phyloP scores from a whole-genome alignment of 2,329 filamentous ascomycete species.

The Dactylellina parvicollis region DNA sequence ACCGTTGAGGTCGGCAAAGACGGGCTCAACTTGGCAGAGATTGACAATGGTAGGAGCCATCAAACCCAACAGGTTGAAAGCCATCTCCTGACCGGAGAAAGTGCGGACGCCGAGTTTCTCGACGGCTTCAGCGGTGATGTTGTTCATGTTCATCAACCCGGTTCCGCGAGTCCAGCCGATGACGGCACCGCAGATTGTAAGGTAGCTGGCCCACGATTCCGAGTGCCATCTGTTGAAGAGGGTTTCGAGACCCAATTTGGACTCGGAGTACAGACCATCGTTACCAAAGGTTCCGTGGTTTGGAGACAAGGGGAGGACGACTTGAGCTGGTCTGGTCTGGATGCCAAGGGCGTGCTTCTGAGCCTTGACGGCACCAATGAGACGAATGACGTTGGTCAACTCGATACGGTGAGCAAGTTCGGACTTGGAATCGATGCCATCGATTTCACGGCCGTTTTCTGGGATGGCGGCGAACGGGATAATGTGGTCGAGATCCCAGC shows the following conservation, averaged over 20 bases:
- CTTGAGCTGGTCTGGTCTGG: slow-evolving; percentile 94
- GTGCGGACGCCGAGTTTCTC: slow-evolving; percentile 97
- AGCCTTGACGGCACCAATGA: slow-evolving; percentile 87
- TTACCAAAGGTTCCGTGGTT: slow-evolving; percentile 99
- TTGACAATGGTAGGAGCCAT: slow-evolving; percentile 96
- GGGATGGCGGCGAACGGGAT: slow-evolving; percentile 97
- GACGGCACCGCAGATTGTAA: slow-evolving; percentile 96
- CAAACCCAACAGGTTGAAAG: slow-evolving; percentile 94
- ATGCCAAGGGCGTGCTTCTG: slow-evolving; percentile 89
- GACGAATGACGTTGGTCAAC: slow-evolving; percentile 93
- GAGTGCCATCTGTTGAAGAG: slow-evolving; percentile 99
- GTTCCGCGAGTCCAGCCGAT: slow-evolving; percentile 99
- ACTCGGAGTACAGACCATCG: slow-evolving; percentile 97
- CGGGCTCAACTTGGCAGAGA: slow-evolving; percentile 92
- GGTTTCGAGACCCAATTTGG: slow-evolving; percentile 94
- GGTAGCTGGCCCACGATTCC: slow-evolving; percentile 95
- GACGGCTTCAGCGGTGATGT: slow-evolving; percentile 94
- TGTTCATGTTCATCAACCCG: slow-evolving; percentile 97
- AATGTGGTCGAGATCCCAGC: slow-evolving; percentile 97
- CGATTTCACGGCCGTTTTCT: slow-evolving; percentile 96
- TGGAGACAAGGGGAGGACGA: slow-evolving; percentile 92
- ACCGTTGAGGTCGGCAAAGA: slow-evolving; percentile 97
- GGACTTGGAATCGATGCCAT: slow-evolving; percentile 94
- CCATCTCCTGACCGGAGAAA: slow-evolving; percentile 99
- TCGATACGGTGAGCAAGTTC: slow-evolving; percentile 98